These are phyloP conservation scores for Mortierella sp. DNA, from an alignment of 371 early-diverging fungal genomes.

Conservation along the genomic window DNA sequence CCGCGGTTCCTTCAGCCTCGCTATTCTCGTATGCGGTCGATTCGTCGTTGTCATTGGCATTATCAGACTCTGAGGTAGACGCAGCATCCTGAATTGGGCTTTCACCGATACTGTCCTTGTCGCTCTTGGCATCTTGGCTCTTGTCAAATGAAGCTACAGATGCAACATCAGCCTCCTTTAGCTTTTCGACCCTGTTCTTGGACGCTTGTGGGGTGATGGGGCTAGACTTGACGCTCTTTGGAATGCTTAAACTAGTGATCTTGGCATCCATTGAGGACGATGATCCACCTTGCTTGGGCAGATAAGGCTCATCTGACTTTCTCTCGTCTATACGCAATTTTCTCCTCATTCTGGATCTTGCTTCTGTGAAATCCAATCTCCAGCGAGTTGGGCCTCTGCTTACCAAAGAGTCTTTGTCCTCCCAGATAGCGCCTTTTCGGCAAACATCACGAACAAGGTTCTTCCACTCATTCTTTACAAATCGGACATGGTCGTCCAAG, in stretches of 20 bases:
- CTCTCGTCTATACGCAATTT: conserved; percentile 51
- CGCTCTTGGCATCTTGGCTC: conserved; percentile 28
- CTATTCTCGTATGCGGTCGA: neutral
- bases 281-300: conserved; percentile 52
- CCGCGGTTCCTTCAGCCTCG: conserved; percentile 2
- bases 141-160: conserved; percentile 43
- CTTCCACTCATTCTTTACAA: conserved; percentile 77
- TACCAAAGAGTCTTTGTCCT: conserved; percentile 41
- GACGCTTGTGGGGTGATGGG: conserved; percentile 21
- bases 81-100: conserved; percentile 19
- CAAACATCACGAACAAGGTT: conserved; percentile 64
- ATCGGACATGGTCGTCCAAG: conserved; percentile 70
- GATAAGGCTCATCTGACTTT: conserved; percentile 43
- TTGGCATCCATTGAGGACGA: conserved; percentile 38
- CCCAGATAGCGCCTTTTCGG: conserved; percentile 78
- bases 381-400: conserved; percentile 60
- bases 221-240: conserved; percentile 50
- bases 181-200: conserved; percentile 35
- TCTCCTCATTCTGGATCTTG: conserved; percentile 55
- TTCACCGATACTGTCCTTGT: conserved; percentile 27
- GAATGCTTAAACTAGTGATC: conserved; percentile 45
- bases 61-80: conserved; percentile 16
- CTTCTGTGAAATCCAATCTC: conserved; percentile 84
- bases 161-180: conserved; percentile 46
- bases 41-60: conserved; percentile 23